Evolutionary conservation across 2,329 filamentous ascomycete genomes (phyloP), one percentile per base, ranked within the genome.

Genomic region (Cladorrhinum sp.): DNA sequence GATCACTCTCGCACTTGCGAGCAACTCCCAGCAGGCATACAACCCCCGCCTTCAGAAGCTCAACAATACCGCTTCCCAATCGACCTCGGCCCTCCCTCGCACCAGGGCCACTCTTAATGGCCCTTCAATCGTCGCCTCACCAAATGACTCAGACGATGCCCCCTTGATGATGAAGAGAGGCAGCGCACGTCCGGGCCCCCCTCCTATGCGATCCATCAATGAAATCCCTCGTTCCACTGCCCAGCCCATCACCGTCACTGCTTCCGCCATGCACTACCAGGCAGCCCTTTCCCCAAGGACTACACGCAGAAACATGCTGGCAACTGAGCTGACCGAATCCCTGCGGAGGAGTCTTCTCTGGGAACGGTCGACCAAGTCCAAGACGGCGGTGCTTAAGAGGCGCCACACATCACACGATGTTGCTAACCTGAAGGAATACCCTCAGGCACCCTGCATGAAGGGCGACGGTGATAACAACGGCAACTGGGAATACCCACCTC

Each of bases 281-380:
- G 85, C 87, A 25, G 90, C 92, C 1, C 83, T 96, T 65, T 98
- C 95, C 4, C 95, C 95, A 3, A 86, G 92, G 60, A 97, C 93
- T 0, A 97, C 93, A 0, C 86, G 95, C 55, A 86, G 93, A 62
- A 96, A 97, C 75, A 99, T 99, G 95, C 83, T 99, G 59, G 89
- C 91, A 8, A 96, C 91, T 0, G 95, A 99, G 77, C 80, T 99
- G 58, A 97, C 93, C 2, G 92, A 96, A 73, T 96, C 92, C 22
- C 86, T 99, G 2, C 87, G 95, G 22, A 90, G 92, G 68, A 91
- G 97, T 69, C 86, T 99, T 16, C 84, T 98, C 16, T 96, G 92
- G 90, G 95, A 99, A 74, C 89, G 95, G 56, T 92, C 96, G 71
- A 93, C 98, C 72, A 96, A 95, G 82, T 92, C 91, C 61, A 89